Percentiles rank a stretch among this genome's conserved stretches.
Conservation (phyloP, 192 early-diverging fungal species). For the Gonapodya sp. region DNA sequence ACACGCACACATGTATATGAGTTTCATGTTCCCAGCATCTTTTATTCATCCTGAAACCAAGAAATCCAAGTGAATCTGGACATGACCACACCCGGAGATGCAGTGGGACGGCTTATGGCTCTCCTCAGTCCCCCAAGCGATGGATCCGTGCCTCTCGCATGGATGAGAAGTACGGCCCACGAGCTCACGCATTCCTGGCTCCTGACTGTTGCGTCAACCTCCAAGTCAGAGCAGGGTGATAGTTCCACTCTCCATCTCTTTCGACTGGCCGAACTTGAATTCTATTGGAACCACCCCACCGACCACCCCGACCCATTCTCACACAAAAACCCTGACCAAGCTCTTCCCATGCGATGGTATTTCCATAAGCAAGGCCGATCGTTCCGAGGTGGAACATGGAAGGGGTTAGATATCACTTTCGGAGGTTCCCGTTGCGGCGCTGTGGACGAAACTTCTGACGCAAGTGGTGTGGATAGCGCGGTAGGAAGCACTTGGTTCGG, state of each 20-base stretch:
- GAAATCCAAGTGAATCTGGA: no score
- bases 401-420: neutral
- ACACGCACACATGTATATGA: no score
- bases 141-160: no score
- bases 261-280: neutral
- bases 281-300: neutral
- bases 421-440: neutral
- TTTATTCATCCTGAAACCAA: no score
- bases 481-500: neutral
- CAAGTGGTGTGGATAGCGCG: neutral
- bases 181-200: neutral
- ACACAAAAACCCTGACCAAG: neutral
- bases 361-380: neutral
- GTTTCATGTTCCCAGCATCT: no score
- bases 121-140: no score
- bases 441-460: neutral
- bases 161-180: neutral
- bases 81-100: no score
- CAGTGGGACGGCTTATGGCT: no score
- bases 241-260: neutral
- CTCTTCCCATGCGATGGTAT: neutral
- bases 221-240: neutral
- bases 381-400: neutral
- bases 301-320: neutral
- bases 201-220: neutral